These are phyloP conservation scores for Backusella parvicylindrica DNA, from an alignment of 192 early-diverging fungal species.

Conservation along the genomic window DNA sequence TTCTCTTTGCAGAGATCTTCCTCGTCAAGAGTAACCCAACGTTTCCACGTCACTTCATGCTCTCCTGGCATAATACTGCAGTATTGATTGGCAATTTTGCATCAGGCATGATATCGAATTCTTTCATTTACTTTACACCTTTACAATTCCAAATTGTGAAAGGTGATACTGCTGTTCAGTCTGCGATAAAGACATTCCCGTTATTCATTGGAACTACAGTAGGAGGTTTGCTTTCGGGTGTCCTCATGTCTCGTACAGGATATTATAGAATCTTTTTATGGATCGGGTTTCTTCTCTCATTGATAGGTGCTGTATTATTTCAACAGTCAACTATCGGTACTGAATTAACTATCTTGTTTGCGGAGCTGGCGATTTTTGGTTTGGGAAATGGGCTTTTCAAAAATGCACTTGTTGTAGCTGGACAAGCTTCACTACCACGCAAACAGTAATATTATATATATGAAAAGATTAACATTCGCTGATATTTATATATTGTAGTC, in stretches of 20 bases:
- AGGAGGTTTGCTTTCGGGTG: constrained; percentile 59
- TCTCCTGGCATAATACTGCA: constrained; percentile 40
- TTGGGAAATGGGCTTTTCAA: constrained; percentile 73
- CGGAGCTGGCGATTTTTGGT: constrained; percentile 66
- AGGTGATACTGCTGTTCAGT: constrained; percentile 59
- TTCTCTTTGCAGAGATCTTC: constrained; percentile 61
- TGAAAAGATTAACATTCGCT: background rate
- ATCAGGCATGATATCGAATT: constrained; percentile 13
- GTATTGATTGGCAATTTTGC: constrained; percentile 38
- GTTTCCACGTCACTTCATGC: constrained; percentile 61
- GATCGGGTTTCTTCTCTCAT: constrained; percentile 55
- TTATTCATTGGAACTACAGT: constrained; percentile 65
- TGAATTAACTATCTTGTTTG: constrained; percentile 44
- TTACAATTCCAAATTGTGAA: constrained; percentile 73
- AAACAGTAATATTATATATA: constrained; percentile 25
- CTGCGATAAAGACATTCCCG: constrained; percentile 77
- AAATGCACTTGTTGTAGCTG: constrained; percentile 61
- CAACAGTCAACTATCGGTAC: constrained; percentile 43
- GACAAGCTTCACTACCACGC: constrained; percentile 59
- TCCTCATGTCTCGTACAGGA: constrained; percentile 57
- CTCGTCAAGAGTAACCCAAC: constrained; percentile 61
- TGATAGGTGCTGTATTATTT: constrained; percentile 58
- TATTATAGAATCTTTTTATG: constrained; percentile 61
- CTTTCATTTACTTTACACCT: constrained; percentile 64
- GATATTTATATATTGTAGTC: background rate